phyloP scores from a whole-genome alignment of 371 early-diverging fungal genomes.

The Mortierella sp. region DNA sequence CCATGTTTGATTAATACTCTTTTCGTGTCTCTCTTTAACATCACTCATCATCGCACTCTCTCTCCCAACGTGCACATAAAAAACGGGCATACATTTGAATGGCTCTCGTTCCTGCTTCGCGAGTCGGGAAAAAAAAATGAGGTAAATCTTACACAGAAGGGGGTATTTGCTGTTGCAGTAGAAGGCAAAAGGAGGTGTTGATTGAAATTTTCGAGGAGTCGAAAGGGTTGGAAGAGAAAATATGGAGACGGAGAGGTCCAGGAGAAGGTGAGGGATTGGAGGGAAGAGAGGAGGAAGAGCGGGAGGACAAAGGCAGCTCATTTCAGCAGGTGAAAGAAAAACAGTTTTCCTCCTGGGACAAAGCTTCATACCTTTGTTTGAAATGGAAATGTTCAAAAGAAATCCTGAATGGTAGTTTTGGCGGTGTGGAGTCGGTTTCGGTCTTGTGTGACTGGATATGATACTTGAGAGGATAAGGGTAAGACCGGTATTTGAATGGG shows the following conservation, averaged over 20 bases:
- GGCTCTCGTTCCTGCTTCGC: background rate
- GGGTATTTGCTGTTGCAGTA: background rate
- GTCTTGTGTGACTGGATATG: background rate
- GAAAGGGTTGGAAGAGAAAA: background rate
- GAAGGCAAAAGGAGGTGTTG: background rate
- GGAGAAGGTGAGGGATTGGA: background rate
- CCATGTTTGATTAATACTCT: background rate
- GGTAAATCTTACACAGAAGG: background rate
- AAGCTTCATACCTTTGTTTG: no score
- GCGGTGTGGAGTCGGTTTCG: background rate
- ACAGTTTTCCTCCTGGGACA: background rate
- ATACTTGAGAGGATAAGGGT: background rate
- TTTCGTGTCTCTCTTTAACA: background rate
- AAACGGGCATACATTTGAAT: background rate
- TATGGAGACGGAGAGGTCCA: background rate
- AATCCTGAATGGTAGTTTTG: background rate
- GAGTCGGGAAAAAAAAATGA: background rate
- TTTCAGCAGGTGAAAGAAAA: background rate
- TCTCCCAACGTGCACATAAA: background rate
- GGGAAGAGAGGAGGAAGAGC: background rate
- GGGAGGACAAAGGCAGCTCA: background rate
- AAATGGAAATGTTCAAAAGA: no score
- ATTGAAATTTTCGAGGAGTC: background rate
- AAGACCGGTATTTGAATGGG: background rate
- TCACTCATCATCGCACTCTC: background rate